A percentile compares a stretch with the other conserved stretches of the same genome.
Evolutionary conservation across 2,329 filamentous ascomycete species (phyloP).

Genomic region (Cordyceps javanica): DNA sequence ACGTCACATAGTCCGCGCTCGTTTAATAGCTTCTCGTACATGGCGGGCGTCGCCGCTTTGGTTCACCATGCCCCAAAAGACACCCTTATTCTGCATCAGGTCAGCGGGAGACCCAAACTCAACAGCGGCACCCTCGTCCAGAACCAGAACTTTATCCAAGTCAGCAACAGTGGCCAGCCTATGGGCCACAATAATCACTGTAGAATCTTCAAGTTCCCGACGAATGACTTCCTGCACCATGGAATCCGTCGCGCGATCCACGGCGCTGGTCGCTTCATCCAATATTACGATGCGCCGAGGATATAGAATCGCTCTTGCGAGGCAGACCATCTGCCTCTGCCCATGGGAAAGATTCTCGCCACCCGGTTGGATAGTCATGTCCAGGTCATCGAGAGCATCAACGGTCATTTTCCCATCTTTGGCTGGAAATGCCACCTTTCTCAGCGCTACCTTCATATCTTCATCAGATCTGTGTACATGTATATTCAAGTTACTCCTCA

Average conservation of each 20-base stretch:
- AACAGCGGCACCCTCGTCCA: slow-evolving; percentile 1
- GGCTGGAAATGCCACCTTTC: not conserved
- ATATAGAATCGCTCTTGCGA: slow-evolving; percentile 8
- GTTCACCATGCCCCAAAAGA: slow-evolving; percentile 12
- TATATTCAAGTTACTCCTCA: slow-evolving; percentile 5
- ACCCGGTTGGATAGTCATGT: not conserved
- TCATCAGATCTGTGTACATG: not conserved
- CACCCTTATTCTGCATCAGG: not conserved
- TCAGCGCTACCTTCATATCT: not conserved
- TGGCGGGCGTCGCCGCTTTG: not conserved
- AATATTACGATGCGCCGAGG: slow-evolving; percentile 10
- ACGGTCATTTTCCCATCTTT: not conserved
- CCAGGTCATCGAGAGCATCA: not conserved
- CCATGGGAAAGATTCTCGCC: slow-evolving; percentile 12
- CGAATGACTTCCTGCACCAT: slow-evolving; percentile 11
- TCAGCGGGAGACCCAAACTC: slow-evolving; percentile 8
- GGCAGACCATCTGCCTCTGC: slow-evolving; percentile 13
- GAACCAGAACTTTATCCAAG: slow-evolving; percentile 12
- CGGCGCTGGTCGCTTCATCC: slow-evolving; percentile 15
- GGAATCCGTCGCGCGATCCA: slow-evolving; percentile 11
- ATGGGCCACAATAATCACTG: slow-evolving; percentile 14
- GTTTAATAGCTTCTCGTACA: not conserved
- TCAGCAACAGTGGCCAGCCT: slow-evolving; percentile 11
- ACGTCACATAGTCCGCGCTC: not conserved
- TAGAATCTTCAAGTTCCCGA: slow-evolving; percentile 4